Base-by-base conservation (phyloP, 768 basidiomycete genomes). In the Grammothele lineata region DNA sequence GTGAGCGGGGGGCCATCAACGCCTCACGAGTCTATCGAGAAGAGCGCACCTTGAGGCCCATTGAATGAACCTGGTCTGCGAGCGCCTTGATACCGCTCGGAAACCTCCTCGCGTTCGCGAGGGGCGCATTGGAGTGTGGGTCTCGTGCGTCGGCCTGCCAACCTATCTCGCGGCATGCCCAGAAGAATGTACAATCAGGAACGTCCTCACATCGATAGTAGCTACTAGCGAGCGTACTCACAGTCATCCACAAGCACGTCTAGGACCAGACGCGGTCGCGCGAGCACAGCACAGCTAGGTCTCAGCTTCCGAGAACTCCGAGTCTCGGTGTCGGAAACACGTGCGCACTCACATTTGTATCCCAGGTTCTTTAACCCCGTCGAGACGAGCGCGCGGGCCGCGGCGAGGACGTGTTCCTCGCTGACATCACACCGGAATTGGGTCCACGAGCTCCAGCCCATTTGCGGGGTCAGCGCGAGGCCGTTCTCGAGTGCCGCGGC, bases 401-500 rank as follows among this genome's bases (percentile, higher is more conserved):
- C 63, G 17, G 52, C 46, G 23, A 68, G 39, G 47, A 72, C 66
- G 37, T 57, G 56, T 30, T 67, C 63, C 44, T 69, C 66, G 26
- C 54, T 53, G 36, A 71, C 69, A 37, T 57, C 56, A 45, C 71
- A 72, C 1, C 62, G 66, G 38, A 69, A 70, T 42, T 63, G 57
- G 48, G 69, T 70, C 66, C 66, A 68, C 0, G 65, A 63, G 51
- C 69, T 66, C 66, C 66, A 68, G 8, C 66, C 67, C 66, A 68
- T 68, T 50, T 66, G 66, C 1, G 66, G 66, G 1, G 64, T 65
- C n/a, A 55, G 26, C 0, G 66, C 66, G 6, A 65, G 57, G 4
- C 66, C 63, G 47, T 66, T 67, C 38, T 63, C 45, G 26, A 42
- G 24, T n/a, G 50, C 59, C 3, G n/a, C n/a, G n/a, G n/a, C n/a